Evolutionary conservation across 2,329 filamentous ascomycete genomes (phyloP).

Genomic region (Passalora sequoiae): DNA sequence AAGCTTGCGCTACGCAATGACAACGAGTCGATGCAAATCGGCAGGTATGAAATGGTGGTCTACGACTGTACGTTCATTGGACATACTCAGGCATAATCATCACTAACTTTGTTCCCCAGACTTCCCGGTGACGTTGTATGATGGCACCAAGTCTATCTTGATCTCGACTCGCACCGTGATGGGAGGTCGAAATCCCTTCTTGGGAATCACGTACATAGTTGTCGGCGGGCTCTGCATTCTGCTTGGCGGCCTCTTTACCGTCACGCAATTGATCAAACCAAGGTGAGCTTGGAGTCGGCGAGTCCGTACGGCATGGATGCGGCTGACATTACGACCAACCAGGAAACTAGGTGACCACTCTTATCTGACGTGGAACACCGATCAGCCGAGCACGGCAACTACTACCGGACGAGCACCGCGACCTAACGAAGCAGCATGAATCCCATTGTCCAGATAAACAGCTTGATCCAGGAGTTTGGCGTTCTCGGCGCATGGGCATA

Average conservation of each 20-base stretch:
- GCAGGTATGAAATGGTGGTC: constrained; percentile 72
- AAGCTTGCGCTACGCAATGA: constrained; percentile 88
- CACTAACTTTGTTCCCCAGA: constrained; percentile 58
- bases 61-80: constrained; percentile 64
- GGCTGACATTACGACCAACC: constrained; percentile 16
- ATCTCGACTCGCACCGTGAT: constrained; percentile 88
- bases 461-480: constrained; percentile 20
- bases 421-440: constrained; percentile 30
- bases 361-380: constrained; percentile 91
- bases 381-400: constrained; percentile 54
- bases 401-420: constrained; percentile 41
- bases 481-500: constrained; percentile 3
- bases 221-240: constrained; percentile 90
- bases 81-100: too few species aligned
- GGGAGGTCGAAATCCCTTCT: constrained; percentile 90
- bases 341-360: constrained; percentile 92
- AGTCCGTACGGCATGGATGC: constrained; percentile 1
- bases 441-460: constrained; percentile 21
- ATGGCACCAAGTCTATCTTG: constrained; percentile 83
- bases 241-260: constrained; percentile 79
- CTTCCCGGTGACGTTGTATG: constrained; percentile 73
- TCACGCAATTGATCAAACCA: constrained; percentile 85
- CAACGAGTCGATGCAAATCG: constrained; percentile 58
- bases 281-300: constrained; percentile 54
- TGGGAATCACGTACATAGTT: constrained; percentile 92